Conservation (phyloP, 2,329 filamentous ascomycete species). For the Diaporthe citri region DNA sequence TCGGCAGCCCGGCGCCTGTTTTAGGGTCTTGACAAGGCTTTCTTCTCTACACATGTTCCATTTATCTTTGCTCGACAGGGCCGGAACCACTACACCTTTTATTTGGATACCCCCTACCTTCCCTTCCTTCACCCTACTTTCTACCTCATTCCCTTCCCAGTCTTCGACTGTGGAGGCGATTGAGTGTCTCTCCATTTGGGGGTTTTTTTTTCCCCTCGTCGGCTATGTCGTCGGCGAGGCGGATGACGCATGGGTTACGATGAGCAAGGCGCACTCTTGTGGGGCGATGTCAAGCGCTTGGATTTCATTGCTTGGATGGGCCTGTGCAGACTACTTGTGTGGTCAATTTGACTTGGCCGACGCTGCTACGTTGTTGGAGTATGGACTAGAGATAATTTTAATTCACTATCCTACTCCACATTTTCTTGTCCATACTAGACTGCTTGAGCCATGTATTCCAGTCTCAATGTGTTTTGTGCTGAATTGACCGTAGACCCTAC, state of each 20-base stretch:
- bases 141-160: not conserved
- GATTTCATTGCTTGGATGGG: not conserved
- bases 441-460: not conserved
- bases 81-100: slow-evolving; percentile 23
- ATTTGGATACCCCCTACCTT: slow-evolving; percentile 28
- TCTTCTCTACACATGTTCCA: slow-evolving; percentile 1
- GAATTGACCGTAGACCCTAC: not conserved
- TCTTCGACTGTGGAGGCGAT: not conserved
- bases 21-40: not conserved
- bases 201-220: not conserved
- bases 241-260: slow-evolving; percentile 20
- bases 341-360: not conserved
- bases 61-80: slow-evolving; percentile 22
- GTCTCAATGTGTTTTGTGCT: too few relatives aligned
- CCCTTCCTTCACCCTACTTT: slow-evolving; percentile 4
- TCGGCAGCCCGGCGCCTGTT: not conserved
- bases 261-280: slow-evolving; percentile 12
- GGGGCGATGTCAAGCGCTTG: slow-evolving; percentile 6
- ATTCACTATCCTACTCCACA: slow-evolving; percentile 3
- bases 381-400: slow-evolving; percentile 22
- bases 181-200: not conserved
- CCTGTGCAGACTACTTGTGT: not conserved
- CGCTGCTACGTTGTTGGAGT: not conserved
- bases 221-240: not conserved
- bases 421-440: not conserved